phyloP scores from a whole-genome alignment of 441 rosid genomes.

The Viola pubescens region DNA sequence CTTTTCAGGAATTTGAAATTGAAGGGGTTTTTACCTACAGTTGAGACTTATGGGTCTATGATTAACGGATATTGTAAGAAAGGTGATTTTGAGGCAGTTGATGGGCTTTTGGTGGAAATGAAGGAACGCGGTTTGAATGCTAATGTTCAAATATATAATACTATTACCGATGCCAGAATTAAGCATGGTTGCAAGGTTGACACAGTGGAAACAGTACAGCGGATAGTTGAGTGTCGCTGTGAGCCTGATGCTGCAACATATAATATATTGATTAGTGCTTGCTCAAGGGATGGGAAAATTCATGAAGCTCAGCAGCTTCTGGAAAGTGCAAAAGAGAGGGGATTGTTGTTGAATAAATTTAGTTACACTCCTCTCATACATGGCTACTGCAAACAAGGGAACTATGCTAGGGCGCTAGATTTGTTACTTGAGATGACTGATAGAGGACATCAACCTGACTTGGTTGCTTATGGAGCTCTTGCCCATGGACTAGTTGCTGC shows the following conservation, averaged over 20 bases:
- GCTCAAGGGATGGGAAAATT: slow-evolving; percentile 47
- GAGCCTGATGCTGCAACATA: slow-evolving; percentile 62
- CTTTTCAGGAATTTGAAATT: slow-evolving; percentile 56
- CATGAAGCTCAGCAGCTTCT: slow-evolving; percentile 51
- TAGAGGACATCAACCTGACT: slow-evolving; percentile 60
- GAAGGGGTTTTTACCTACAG: slow-evolving; percentile 68
- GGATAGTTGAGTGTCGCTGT: slow-evolving; percentile 47
- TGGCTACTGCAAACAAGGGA: slow-evolving; percentile 40
- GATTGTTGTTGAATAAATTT: slow-evolving; percentile 39
- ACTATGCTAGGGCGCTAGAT: slow-evolving; percentile 40
- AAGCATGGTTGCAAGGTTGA: slow-evolving; percentile 43
- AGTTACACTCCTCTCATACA: slow-evolving; percentile 62
- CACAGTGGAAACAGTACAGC: slow-evolving; percentile 31
- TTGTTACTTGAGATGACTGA: slow-evolving; percentile 65
- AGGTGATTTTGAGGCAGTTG: slow-evolving; percentile 46
- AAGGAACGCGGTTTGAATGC: slow-evolving; percentile 46
- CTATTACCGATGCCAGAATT: slow-evolving; percentile 44
- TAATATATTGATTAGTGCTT: slow-evolving; percentile 49
- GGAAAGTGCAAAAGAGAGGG: slow-evolving; percentile 43
- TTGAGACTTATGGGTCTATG: slow-evolving; percentile 58
- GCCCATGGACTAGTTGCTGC: slow-evolving; percentile 59
- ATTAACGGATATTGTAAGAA: slow-evolving; percentile 54
- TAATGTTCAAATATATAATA: slow-evolving; percentile 44
- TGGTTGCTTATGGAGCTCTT: slow-evolving; percentile 62
- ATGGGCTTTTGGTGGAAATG: slow-evolving; percentile 58